Evolutionary conservation across 106 monocot species (phyloP), one percentile per base, ranked within the genome.

Genomic region (Dendrobium officinale): DNA sequence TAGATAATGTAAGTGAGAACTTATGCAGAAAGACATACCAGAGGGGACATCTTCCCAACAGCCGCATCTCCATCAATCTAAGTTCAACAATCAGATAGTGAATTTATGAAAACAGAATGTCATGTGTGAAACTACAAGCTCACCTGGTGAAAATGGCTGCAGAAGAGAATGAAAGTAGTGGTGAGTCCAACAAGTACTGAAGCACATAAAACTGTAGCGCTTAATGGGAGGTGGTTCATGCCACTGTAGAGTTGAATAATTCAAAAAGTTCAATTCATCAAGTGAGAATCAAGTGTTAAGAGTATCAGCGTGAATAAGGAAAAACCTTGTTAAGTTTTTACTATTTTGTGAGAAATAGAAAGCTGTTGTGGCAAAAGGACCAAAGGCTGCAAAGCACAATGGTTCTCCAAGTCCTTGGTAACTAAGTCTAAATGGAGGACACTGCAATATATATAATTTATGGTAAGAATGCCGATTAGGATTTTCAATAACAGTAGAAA

Each of bases 81-180:
- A 40, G 67, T 68, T 11, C 24, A 44, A 79, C 17, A 48, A n/a
- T 55, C 42, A 75, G 33, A 49, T 44, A 51, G 24, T 70, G 11
- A 24, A 67, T 27, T 54, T 26, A 33, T 31, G 17, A 75, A 42
- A 74, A 18, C 19, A 74, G 10, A n/a, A 74, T 3, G 9, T 42
- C 0, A 42, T 48, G 37, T 47, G 55, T n/a, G 13, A 27, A 41
- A 58, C 24, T 33, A 33, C 10, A 56, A 75, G 67, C 70, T 79
- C 31, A 98, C 98, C 95, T 98, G 98, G 75, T 98, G 98, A 85
- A 98, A 98, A 88, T 98, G 98, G 67, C 98, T 98, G 85, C 98
- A 98, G 88, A 98, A 98, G 75, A 98, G 92, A 82, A 98, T 98
- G 56, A 92, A 72, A 15, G 95, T 91, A 33, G 98, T 98, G 64